phyloP scores from a whole-genome alignment of 495 filamentous ascomycete species.

The Penicillium paradoxum region DNA sequence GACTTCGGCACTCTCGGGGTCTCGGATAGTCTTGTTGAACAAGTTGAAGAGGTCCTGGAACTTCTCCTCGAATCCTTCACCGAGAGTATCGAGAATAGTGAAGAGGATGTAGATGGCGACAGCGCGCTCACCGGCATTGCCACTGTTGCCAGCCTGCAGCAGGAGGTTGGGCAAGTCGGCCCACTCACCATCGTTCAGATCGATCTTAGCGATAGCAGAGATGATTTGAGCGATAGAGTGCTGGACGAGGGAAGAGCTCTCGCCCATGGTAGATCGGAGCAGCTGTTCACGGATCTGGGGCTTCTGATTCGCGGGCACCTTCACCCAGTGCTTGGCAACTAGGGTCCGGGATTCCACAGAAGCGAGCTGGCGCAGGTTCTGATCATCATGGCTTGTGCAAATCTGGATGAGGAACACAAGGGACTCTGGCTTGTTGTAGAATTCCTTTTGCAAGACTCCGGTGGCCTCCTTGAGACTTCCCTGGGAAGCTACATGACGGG shows the following conservation, averaged over 20 bases:
- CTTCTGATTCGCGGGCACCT: constrained; percentile 61
- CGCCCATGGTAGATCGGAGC: constrained; percentile 73
- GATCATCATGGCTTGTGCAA: constrained; percentile 65
- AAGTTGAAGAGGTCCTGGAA: constrained; percentile 72
- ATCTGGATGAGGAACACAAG: constrained; percentile 81
- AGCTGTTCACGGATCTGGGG: constrained; percentile 72
- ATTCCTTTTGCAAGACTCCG: constrained; percentile 82
- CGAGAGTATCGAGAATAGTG: constrained; percentile 81
- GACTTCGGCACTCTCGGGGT: constrained; percentile 86
- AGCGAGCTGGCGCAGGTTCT: constrained; percentile 77
- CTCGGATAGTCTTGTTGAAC: constrained; percentile 81
- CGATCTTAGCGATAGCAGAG: constrained; percentile 77
- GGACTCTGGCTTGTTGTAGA: constrained; percentile 78
- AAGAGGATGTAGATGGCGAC: constrained; percentile 90
- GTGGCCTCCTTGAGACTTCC: constrained; percentile 78
- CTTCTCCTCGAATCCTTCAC: constrained; percentile 71
- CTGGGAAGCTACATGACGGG: constrained; percentile 33
- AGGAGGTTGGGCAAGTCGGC: constrained; percentile 70
- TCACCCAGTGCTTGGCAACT: constrained; percentile 80
- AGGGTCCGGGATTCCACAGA: constrained; percentile 80
- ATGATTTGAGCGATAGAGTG: constrained; percentile 87
- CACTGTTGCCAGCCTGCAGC: constrained; percentile 63
- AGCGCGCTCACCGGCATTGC: constrained; percentile 73
- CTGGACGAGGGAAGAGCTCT: constrained; percentile 66
- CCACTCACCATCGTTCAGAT: constrained; percentile 87